These are phyloP conservation scores for Dimargaris xerosporica DNA, from an alignment of 192 early-diverging fungal genomes.

Conservation along the genomic window DNA sequence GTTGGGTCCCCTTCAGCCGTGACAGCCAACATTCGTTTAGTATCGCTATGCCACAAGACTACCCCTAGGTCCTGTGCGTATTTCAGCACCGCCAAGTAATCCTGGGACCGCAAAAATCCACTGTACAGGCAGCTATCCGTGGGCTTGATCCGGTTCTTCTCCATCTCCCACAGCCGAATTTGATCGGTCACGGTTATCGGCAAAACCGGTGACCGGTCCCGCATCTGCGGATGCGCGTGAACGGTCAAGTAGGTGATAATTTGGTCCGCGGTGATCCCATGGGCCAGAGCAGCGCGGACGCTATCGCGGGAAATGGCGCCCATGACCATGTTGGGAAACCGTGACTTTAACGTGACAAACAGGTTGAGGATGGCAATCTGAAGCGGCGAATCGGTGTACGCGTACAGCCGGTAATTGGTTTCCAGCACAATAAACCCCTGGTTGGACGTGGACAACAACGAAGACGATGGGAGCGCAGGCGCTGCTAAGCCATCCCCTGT, in stretches of 20 bases:
- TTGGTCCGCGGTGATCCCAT: slow-evolving; percentile 90
- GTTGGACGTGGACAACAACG: slow-evolving; percentile 22
- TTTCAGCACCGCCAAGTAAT: slow-evolving; percentile 59
- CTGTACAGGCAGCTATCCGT: slow-evolving; percentile 51
- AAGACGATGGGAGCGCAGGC: background rate
- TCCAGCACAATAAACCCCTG: slow-evolving; percentile 85
- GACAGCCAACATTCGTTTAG: slow-evolving; percentile 55
- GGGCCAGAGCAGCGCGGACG: slow-evolving; percentile 60
- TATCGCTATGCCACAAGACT: slow-evolving; percentile 59
- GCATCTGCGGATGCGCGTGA: slow-evolving; percentile 90
- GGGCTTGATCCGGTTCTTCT: slow-evolving; percentile 61
- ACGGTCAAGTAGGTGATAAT: slow-evolving; percentile 79
- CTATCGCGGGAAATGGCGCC: slow-evolving; percentile 78
- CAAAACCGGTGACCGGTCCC: slow-evolving; percentile 59
- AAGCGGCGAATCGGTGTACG: slow-evolving; percentile 86
- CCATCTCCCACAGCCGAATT: slow-evolving; percentile 91
- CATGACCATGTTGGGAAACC: slow-evolving; percentile 86
- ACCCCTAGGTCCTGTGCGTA: slow-evolving; percentile 62
- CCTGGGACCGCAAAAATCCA: slow-evolving; percentile 48
- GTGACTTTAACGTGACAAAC: slow-evolving; percentile 67
- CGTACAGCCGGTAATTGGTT: slow-evolving; percentile 90
- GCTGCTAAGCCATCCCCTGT: slow-evolving; percentile 8
- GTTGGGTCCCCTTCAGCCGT: slow-evolving; percentile 53
- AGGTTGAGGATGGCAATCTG: slow-evolving; percentile 87
- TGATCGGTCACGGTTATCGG: slow-evolving; percentile 91